Evolutionary conservation across 2,329 filamentous ascomycete species (phyloP), one percentile per base, ranked within the genome.

Genomic region (Fusarium chuoi): DNA sequence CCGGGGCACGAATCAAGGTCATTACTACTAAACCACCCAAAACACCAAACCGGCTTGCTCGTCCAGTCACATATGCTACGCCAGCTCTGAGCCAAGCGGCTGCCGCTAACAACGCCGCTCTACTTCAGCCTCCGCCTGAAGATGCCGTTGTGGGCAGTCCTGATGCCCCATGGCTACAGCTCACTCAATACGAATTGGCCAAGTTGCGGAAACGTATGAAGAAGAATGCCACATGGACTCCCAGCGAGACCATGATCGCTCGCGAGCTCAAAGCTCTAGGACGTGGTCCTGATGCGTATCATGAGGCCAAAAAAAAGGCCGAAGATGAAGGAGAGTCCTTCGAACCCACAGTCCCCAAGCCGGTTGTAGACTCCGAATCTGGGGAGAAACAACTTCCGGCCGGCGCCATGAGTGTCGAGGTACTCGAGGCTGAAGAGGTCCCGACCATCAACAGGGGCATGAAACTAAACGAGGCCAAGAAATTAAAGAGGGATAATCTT

Each of bases 191-290:
- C 71, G 91, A 93, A 79, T 84, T 93, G 52, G 90, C 90, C 2
- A 88, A 90, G 71, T 86, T 96, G 13, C 87, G 94, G 68, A 96
- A 96, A 83, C 88, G 92, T 24, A 96, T 96, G 94, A 96, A 96
- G 88, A 96, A 96, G 86, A 96, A 96, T 78, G 92, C 93, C 0
- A 91, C 93, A 9, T 96, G 94, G 94, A 91, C 90, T 6, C 94
- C 94, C 0, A 95, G 93, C 71, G 92, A 94, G 76, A 95, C 94
- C 0, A 96, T 96, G 94, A 93, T 96, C 72, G 89, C 92, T 22
- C 87, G 93, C 36, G 93, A 96, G 81, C 88, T 96, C 2, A 93
- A 93, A 79, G 86, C 86, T 26, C 87, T 94, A 24, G 91, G 91
- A 3, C 90, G 94, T 49, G 91, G 91, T 6, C 86, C 89, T 22